Conservation (phyloP, 1,139 yeast genomes). For the Nakaseomyces nivariensis region DNA sequence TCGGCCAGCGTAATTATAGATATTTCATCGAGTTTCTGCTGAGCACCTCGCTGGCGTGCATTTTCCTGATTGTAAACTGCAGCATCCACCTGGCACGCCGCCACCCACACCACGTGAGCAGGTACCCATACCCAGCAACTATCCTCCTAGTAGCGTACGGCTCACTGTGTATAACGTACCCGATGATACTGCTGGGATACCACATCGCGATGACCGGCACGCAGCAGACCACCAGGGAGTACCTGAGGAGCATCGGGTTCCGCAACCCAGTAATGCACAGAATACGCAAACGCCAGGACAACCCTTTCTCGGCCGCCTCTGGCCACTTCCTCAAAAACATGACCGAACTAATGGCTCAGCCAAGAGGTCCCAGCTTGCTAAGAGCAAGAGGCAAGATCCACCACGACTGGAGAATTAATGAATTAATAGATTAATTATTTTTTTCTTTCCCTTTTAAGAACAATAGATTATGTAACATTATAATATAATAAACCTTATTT, state of each 20-base stretch:
- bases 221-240: constrained; percentile 67
- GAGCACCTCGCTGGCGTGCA: constrained; percentile 13
- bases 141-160: constrained; percentile 42
- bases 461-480: background rate
- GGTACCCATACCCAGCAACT: constrained; percentile 33
- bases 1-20: constrained; percentile 61
- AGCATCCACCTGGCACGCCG: constrained; percentile 16
- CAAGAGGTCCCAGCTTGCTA: constrained; percentile 38
- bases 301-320: constrained; percentile 34
- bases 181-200: constrained; percentile 40
- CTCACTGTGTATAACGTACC: constrained; percentile 40
- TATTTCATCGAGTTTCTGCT: constrained; percentile 44
- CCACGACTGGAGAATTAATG: constrained; percentile 39
- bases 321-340: constrained; percentile 32
- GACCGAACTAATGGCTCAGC: constrained; percentile 40
- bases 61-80: constrained; percentile 20
- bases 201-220: constrained; percentile 47
- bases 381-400: constrained; percentile 29
- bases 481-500: background rate
- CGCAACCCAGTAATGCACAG: constrained; percentile 26
- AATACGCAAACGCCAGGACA: constrained; percentile 26
- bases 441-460: background rate
- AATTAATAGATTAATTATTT: background rate
- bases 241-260: constrained; percentile 34
- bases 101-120: constrained; percentile 17